Percentiles rank a stretch among this genome's conserved stretches.
phyloP scores from a whole-genome alignment of 805 yeast species.

The Kregervanrija pseudodelftensis region DNA sequence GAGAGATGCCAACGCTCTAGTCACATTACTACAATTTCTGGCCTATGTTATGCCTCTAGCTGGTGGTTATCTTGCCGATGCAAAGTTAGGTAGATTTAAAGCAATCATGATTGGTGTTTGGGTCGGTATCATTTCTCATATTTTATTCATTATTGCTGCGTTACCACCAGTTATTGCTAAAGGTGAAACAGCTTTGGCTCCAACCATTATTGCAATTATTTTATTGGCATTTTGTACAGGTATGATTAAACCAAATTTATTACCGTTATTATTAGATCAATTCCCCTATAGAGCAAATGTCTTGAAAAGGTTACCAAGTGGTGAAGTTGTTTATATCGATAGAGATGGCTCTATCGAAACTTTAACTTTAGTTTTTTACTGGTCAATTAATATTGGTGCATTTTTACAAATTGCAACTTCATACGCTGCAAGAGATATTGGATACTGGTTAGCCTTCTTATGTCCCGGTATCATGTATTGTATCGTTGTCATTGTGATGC shows the following conservation, averaged over 20 bases:
- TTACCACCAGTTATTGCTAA: constrained; percentile 36
- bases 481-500: constrained; percentile 43
- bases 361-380: constrained; percentile 40
- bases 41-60: constrained; percentile 45
- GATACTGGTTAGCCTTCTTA: constrained; percentile 49
- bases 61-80: constrained; percentile 48
- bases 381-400: constrained; percentile 51
- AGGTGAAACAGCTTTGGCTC: constrained; percentile 32
- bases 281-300: constrained; percentile 54
- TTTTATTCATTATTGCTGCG: constrained; percentile 42
- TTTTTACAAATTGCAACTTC: constrained; percentile 47
- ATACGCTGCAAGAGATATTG: constrained; percentile 43
- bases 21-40: constrained; percentile 38
- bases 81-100: constrained; percentile 38
- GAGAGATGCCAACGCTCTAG: constrained; percentile 39
- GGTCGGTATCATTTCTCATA: constrained; percentile 40
- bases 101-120: constrained; percentile 44
- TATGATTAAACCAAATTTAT: constrained; percentile 46
- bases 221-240: constrained; percentile 42
- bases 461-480: constrained; percentile 50
- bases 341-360: constrained; percentile 35
- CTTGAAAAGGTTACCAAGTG: constrained; percentile 50
- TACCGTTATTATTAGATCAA: constrained; percentile 50
- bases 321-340: constrained; percentile 57
- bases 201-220: constrained; percentile 35